A percentile compares a stretch with the other conserved stretches of the same genome.
Conservation (phyloP, 441 rosid genomes). For the Breynia disticha region DNA sequence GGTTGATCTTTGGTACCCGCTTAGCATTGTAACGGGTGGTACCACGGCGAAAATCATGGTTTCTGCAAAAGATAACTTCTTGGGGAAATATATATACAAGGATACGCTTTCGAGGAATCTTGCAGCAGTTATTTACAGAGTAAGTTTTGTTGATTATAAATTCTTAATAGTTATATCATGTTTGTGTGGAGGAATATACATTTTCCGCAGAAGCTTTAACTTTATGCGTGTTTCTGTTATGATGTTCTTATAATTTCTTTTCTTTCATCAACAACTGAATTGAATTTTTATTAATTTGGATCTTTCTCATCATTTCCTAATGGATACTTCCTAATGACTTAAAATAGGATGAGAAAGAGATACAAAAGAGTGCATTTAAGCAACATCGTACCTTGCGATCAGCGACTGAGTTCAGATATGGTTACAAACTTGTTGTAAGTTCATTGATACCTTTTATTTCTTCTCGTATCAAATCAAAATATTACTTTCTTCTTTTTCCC, state of each 20-base stretch:
- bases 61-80: conserved; percentile 79
- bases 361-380: conserved; percentile 72
- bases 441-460: conserved; percentile 4
- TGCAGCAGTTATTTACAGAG: conserved; percentile 84
- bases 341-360: conserved; percentile 80
- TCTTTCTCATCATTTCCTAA: neutral
- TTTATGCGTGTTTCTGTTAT: neutral
- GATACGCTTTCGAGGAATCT: conserved; percentile 84
- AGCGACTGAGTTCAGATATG: conserved; percentile 79
- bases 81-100: conserved; percentile 88
- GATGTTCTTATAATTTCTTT: too few species aligned
- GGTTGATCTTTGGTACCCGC: conserved; percentile 90
- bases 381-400: conserved; percentile 57
- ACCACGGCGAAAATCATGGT: conserved; percentile 96
- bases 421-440: conserved; percentile 91
- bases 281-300: too few species aligned
- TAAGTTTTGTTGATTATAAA: conserved; percentile 17
- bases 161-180: neutral
- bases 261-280: too few species aligned
- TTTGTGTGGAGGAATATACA: neutral
- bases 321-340: neutral
- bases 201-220: neutral
- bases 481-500: neutral
- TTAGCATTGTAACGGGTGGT: conserved; percentile 71
- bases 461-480: neutral